These are phyloP conservation scores for Phytophthora cactorum DNA, from an alignment of 352 stramenopile species.

Conservation along the genomic window DNA sequence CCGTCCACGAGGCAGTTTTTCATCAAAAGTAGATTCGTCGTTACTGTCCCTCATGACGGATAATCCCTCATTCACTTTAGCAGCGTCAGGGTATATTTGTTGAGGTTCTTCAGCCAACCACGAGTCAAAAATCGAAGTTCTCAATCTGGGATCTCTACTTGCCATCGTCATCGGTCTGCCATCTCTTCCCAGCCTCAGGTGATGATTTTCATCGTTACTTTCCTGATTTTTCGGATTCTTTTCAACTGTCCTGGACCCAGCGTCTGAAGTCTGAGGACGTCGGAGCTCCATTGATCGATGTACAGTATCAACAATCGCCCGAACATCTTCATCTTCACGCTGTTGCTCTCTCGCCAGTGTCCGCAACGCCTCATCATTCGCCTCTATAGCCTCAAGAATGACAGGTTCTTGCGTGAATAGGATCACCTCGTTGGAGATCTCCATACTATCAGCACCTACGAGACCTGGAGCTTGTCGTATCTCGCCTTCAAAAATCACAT, in stretches of 20 bases:
- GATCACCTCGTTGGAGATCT: conserved; percentile 83
- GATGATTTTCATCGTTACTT: conserved; percentile 9
- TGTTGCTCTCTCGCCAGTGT: conserved; percentile 41
- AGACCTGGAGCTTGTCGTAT: conserved; percentile 78
- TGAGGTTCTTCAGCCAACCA: conserved; percentile 61
- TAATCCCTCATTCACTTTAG: conserved; percentile 29
- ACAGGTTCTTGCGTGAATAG: conserved; percentile 81
- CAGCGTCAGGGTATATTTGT: conserved; percentile 45
- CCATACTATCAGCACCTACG: conserved; percentile 51
- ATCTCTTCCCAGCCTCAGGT: conserved; percentile 16
- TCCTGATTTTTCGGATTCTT: conserved; percentile 22
- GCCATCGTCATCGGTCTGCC: conserved; percentile 57
- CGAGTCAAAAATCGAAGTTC: conserved; percentile 47
- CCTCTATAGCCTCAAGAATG: conserved; percentile 76
- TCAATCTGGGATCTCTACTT: conserved; percentile 21
- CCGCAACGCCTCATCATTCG: conserved; percentile 52
- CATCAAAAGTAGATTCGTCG: conserved; percentile 11
- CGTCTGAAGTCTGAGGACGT: conserved; percentile 66
- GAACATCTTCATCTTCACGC: conserved; percentile 55
- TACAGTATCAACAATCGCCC: conserved; percentile 39
- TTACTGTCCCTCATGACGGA: conserved; percentile 16
- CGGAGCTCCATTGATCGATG: conserved; percentile 51
- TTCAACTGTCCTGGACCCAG: conserved; percentile 26
- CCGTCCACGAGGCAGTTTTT: conserved; percentile 51
- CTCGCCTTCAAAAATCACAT: conserved; percentile 87